These are phyloP conservation scores for Xylaria sp. DNA, from an alignment of 2,329 filamentous ascomycete genomes.

Conservation along the genomic window DNA sequence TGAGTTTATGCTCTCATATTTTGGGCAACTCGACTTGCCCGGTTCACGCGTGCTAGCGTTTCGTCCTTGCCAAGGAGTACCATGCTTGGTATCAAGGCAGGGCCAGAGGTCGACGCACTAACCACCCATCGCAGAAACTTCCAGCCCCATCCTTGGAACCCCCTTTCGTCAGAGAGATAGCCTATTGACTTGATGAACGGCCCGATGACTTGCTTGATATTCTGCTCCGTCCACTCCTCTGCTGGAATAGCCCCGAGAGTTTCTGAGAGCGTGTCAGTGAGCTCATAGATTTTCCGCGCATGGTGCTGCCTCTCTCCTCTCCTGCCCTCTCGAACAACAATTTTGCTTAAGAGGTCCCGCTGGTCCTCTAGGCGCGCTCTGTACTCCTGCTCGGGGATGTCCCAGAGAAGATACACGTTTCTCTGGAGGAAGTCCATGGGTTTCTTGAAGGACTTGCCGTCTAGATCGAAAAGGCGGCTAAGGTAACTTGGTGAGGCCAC, in stretches of 20 bases:
- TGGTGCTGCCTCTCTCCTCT: slow-evolving; percentile 20
- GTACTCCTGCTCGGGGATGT: slow-evolving; percentile 38
- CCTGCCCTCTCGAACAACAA: slow-evolving; percentile 21
- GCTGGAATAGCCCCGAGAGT: slow-evolving; percentile 36
- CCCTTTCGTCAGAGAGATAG: slow-evolving; percentile 16
- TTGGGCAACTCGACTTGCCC: slow-evolving; percentile 39
- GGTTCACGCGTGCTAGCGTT: slow-evolving; percentile 42
- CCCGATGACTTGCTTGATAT: slow-evolving; percentile 33
- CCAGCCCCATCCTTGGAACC: slow-evolving; percentile 42
- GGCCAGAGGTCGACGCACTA: slow-evolving; percentile 41
- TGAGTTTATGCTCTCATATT: slow-evolving; percentile 14
- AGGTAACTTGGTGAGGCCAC: slow-evolving; percentile 38
- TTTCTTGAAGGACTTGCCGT: slow-evolving; percentile 34
- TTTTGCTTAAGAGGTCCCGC: background rate
- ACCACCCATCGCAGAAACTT: slow-evolving; percentile 48
- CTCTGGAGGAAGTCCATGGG: slow-evolving; percentile 37
- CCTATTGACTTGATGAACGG: slow-evolving; percentile 43
- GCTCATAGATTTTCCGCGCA: slow-evolving; percentile 31
- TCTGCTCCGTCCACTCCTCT: slow-evolving; percentile 38
- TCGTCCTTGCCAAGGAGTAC: slow-evolving; percentile 45
- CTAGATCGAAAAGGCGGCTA: slow-evolving; percentile 37
- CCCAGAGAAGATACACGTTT: slow-evolving; percentile 46
- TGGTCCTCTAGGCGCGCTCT: slow-evolving; percentile 25
- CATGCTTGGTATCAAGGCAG: slow-evolving; percentile 43
- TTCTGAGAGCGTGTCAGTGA: slow-evolving; percentile 35